Base-by-base conservation (phyloP, 176 grass and related monocot genomes). In the Cenchrus americanus region DNA sequence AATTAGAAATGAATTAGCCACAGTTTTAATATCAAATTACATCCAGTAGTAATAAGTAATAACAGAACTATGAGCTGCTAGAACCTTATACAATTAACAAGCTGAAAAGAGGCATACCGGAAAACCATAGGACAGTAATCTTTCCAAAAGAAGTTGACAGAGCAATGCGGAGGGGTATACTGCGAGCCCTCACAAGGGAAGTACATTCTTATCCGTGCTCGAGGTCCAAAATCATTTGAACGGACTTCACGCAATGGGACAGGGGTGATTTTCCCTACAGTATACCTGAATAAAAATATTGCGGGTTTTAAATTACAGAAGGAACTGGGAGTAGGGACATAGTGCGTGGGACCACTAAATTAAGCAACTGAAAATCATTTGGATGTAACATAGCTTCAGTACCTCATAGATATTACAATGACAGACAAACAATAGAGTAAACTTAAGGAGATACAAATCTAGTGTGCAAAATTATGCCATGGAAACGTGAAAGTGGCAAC, bases 71-170 rank as follows among this genome's bases (percentile, higher is more conserved):
- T 61, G 21, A 71, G 84, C 22, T 44, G 10, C 2, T 57, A 66
- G 57, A 70, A 41, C 68, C 32, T 66, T 62, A 8, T 46, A 86
- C 22, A 81, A 59, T 53, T 46, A 70, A 21, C 41, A 80, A 82
- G 79, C 47, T 76, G 32, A 48, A 90, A 67, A 82, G 65, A 66
- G 51, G 41, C 61, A 53, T 92, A 94, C 93, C 93, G 85, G 89
- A 98, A 98, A 69, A 94, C 96, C 96, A 98, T 98, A 59, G 93
- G 96, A 53, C 96, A 98, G 71, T 98, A 96, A 57, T 98, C 96
- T 87, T 98, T 98, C 96, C 96, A 98, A 83, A 92, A 92, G 89
- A 98, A 98, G 92, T 86, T 79, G 76, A 96, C 87, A 77, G 96
- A 98, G 75, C 79, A 79, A 73, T 98, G 96, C 44, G 96, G 93